Conservation (phyloP, 768 basidiomycete genomes). For the Leccinum subtestaceum region DNA sequence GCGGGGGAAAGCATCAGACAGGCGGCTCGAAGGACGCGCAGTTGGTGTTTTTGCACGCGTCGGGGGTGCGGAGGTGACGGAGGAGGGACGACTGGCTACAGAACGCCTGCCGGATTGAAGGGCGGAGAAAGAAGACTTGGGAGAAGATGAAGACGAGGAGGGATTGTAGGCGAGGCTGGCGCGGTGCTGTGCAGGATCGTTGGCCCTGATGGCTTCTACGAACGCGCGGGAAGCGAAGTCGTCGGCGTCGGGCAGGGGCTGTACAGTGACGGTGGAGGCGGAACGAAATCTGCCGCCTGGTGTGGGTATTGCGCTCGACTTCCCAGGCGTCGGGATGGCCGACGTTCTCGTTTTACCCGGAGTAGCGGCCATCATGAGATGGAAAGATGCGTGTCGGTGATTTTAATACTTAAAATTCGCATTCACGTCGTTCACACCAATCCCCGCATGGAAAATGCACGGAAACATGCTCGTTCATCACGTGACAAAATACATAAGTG, state of each 20-base stretch:
- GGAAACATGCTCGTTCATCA: constrained; percentile 6
- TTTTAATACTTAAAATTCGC: neutral
- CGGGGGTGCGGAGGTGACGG: constrained; percentile 52
- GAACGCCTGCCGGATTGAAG: constrained; percentile 43
- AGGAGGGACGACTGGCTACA: constrained; percentile 57
- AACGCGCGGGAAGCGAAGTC: constrained; percentile 72
- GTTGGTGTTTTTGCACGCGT: constrained; percentile 52
- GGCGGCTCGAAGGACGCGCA: constrained; percentile 62
- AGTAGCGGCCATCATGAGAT: constrained; percentile 25
- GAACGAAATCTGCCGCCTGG: constrained; percentile 66
- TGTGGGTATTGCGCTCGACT: constrained; percentile 56
- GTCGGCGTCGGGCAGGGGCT: constrained; percentile 37
- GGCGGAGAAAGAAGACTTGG: constrained; percentile 38
- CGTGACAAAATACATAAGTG: constrained; percentile 20
- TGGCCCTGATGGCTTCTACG: constrained; percentile 74
- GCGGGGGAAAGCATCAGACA: constrained; percentile 56
- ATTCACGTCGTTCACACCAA: neutral
- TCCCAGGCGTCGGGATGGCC: constrained; percentile 48
- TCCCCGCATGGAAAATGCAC: neutral
- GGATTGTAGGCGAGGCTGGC: constrained; percentile 37
- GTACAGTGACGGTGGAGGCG: constrained; percentile 47
- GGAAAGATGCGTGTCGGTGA: neutral
- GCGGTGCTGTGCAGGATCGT: constrained; percentile 75
- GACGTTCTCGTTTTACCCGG: constrained; percentile 43
- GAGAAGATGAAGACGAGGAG: constrained; percentile 47